A percentile compares a stretch with the other conserved stretches of the same genome.
Conservation (phyloP, 2,329 filamentous ascomycete genomes). For the Grosmannia huntii region DNA sequence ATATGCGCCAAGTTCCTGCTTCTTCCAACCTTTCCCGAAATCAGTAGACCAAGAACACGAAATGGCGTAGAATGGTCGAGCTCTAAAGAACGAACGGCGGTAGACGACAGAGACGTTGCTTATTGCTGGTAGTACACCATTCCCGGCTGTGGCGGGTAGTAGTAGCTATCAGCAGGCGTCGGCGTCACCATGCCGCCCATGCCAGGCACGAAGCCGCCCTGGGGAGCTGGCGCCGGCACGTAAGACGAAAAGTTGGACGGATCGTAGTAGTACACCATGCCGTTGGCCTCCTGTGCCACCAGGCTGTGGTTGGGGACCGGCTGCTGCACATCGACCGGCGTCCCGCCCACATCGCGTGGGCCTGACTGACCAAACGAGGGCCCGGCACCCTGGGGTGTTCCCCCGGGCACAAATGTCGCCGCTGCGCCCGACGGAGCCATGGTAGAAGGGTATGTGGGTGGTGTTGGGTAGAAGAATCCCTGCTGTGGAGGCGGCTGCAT, state of each 20-base stretch:
- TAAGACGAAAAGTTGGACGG: slow-evolving; percentile 39
- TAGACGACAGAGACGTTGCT: not conserved
- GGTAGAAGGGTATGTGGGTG: slow-evolving; percentile 15
- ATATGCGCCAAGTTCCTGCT: not conserved
- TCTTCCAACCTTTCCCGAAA: not conserved
- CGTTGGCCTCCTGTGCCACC: slow-evolving; percentile 79
- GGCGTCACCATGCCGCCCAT: slow-evolving; percentile 58
- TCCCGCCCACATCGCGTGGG: slow-evolving; percentile 24
- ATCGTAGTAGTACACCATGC: slow-evolving; percentile 93
- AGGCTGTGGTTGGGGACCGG: slow-evolving; percentile 28
- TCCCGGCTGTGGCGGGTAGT: slow-evolving; percentile 47
- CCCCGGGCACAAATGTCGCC: slow-evolving; percentile 43
- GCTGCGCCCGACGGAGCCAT: slow-evolving; percentile 26
- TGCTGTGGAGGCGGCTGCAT: slow-evolving; percentile 40
- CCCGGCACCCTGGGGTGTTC: slow-evolving; percentile 27
- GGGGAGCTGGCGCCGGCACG: slow-evolving; percentile 21
- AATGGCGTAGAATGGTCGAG: slow-evolving; percentile 5
- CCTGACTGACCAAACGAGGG: slow-evolving; percentile 22
- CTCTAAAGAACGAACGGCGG: not conserved
- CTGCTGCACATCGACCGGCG: slow-evolving; percentile 2
- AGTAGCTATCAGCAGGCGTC: slow-evolving; percentile 51
- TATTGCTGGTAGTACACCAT: slow-evolving; percentile 49
- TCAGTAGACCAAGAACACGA: slow-evolving; percentile 4
- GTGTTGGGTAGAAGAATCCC: slow-evolving; percentile 20
- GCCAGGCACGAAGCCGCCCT: slow-evolving; percentile 41